A percentile compares a stretch with the other conserved stretches of the same genome.
Evolutionary conservation across 345 rosid species (phyloP).

Genomic region (Heritiera littoralis): DNA sequence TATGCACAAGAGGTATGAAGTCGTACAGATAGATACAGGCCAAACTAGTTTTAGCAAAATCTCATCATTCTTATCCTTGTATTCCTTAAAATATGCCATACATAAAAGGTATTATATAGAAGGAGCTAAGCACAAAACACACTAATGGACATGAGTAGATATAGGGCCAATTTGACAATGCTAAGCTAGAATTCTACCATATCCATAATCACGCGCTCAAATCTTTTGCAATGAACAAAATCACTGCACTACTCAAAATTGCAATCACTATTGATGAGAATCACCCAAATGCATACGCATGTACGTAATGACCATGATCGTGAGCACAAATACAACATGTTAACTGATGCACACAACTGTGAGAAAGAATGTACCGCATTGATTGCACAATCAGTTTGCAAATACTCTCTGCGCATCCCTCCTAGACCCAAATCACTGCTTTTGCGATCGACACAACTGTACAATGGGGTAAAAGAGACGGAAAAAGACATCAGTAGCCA

Average conservation of each 20-base stretch:
- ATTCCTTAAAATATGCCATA: neutral
- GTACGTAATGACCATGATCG: neutral
- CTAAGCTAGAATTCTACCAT: neutral
- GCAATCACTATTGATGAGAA: conserved; percentile 4
- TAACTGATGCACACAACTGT: neutral
- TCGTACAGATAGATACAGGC: neutral
- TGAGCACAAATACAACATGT: neutral
- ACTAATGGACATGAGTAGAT: neutral
- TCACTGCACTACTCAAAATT: too few relatives aligned
- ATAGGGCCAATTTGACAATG: neutral
- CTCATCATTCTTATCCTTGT: conserved; percentile 1
- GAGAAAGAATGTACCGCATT: conserved; percentile 54
- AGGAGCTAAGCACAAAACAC: neutral
- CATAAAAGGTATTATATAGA: neutral
- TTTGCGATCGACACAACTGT: conserved; percentile 89
- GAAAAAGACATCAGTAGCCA: conserved; percentile 21
- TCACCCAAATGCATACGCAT: neutral
- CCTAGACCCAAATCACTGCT: conserved; percentile 93
- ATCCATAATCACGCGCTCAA: neutral
- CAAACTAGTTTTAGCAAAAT: neutral
- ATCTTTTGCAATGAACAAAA: neutral
- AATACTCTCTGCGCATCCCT: conserved; percentile 81
- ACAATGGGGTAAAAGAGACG: conserved; percentile 16
- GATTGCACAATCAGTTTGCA: conserved; percentile 90
- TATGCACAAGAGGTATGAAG: neutral